A percentile compares a stretch with the other conserved stretches of the same genome.
phyloP scores from a whole-genome alignment of 345 rosid species.

The Salix exigua region DNA sequence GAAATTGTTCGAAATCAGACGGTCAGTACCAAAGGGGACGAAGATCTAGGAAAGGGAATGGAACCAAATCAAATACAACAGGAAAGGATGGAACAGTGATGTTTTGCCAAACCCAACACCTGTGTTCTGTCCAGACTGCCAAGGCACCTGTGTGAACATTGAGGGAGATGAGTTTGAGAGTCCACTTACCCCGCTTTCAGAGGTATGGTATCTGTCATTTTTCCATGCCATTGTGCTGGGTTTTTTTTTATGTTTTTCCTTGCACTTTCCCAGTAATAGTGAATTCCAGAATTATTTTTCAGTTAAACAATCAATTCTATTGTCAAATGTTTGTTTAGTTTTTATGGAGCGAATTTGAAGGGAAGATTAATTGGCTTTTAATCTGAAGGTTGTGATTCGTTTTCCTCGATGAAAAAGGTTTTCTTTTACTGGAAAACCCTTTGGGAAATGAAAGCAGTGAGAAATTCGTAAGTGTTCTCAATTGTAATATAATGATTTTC shows the following conservation, averaged over 20 bases:
- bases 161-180: too few relatives aligned
- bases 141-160: too few relatives aligned
- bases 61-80: too few relatives aligned
- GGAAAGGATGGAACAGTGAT: too few relatives aligned
- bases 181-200: slow-evolving; percentile 59
- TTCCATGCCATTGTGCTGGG: background rate
- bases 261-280: background rate
- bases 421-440: background rate
- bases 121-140: too few relatives aligned
- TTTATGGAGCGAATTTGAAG: background rate
- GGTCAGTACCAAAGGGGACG: too few relatives aligned
- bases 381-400: too few relatives aligned
- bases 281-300: background rate
- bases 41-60: too few relatives aligned
- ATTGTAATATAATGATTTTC: background rate
- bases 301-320: background rate
- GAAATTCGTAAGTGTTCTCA: background rate
- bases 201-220: slow-evolving; percentile 46
- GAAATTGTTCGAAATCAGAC: too few relatives aligned
- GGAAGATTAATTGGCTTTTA: background rate
- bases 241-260: background rate
- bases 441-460: background rate
- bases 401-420: background rate
- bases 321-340: background rate
- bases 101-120: too few relatives aligned